Percentiles rank a stretch among this genome's conserved stretches.
Conservation (phyloP, 1,284 basidiomycete species). For the Papiliotrema terrestris region DNA sequence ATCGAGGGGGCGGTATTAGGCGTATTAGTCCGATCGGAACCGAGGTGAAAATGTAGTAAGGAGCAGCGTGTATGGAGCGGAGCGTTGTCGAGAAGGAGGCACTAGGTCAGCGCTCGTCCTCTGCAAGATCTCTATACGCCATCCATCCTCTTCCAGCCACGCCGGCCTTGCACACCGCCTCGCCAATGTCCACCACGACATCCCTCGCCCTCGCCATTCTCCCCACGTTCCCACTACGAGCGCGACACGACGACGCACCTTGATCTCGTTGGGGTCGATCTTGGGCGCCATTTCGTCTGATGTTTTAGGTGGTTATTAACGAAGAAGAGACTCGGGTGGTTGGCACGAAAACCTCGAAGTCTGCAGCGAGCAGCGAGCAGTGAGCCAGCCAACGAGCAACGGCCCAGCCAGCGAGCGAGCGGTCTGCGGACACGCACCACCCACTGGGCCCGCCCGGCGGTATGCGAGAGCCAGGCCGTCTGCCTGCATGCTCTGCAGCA, state of each 20-base stretch:
- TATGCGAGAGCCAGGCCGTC: neutral
- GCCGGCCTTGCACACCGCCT: neutral
- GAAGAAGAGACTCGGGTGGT: neutral
- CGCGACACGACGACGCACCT: conserved; percentile 30
- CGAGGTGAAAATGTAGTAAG: neutral
- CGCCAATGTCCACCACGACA: neutral
- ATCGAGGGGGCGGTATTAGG: neutral
- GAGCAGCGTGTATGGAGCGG: neutral
- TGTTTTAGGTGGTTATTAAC: conserved; percentile 4
- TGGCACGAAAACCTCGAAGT: neutral
- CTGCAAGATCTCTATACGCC: neutral
- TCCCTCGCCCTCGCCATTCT: neutral
- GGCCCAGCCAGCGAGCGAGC: too few species aligned
- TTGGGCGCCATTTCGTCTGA: conserved; percentile 47
- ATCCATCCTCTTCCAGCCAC: neutral
- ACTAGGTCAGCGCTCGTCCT: conserved; percentile 7
- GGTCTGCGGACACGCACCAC: too few species aligned
- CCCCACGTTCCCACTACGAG: neutral
- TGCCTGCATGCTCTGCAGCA: too few species aligned
- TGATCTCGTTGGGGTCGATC: conserved; percentile 51
- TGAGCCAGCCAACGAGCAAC: neutral
- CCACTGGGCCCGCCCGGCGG: neutral
- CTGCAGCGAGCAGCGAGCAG: too few species aligned
- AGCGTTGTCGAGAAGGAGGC: neutral
- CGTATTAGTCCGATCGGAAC: too few species aligned